Evolutionary conservation across 176 grass and related monocot species (phyloP).

Genomic region (Carex parvula): DNA sequence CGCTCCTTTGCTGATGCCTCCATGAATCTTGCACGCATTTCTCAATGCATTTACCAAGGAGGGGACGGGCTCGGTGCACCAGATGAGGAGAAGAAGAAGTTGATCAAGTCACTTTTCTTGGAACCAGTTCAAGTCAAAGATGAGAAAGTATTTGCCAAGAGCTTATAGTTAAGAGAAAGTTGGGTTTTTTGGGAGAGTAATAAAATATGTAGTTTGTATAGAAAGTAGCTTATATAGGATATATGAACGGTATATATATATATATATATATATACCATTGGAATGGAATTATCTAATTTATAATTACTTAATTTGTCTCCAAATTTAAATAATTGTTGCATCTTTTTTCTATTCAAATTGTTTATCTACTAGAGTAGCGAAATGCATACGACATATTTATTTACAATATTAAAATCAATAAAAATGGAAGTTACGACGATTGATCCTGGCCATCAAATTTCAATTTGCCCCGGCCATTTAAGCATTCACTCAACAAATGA

Average conservation of each 20-base stretch:
- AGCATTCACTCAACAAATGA: too few species aligned
- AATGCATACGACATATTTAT: too few species aligned
- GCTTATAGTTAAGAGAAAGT: not conserved
- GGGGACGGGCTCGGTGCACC: constrained; percentile 37
- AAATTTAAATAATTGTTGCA: too few species aligned
- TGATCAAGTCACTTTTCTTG: constrained; percentile 29
- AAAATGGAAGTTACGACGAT: too few species aligned
- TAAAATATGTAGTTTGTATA: not conserved
- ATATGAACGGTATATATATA: not conserved
- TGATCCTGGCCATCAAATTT: too few species aligned
- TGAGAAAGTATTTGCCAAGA: constrained; percentile 22
- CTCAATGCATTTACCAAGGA: constrained; percentile 38
- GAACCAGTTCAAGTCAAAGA: not conserved
- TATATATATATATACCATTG: too few species aligned
- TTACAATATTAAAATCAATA: too few species aligned
- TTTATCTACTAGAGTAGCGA: too few species aligned
- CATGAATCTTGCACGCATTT: constrained; percentile 40
- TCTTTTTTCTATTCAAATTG: too few species aligned
- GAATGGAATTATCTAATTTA: too few species aligned
- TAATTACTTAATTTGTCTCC: too few species aligned
- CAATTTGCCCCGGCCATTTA: too few species aligned
- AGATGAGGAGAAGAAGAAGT: constrained; percentile 24
- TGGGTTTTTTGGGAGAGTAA: not conserved
- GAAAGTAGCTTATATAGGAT: constrained; percentile 2
- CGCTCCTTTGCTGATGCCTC: constrained; percentile 1